Evolutionary conservation across 2,329 filamentous ascomycete species (phyloP), one percentile per base, ranked within the genome.

Genomic region (Ophiostoma himal-ulmi): DNA sequence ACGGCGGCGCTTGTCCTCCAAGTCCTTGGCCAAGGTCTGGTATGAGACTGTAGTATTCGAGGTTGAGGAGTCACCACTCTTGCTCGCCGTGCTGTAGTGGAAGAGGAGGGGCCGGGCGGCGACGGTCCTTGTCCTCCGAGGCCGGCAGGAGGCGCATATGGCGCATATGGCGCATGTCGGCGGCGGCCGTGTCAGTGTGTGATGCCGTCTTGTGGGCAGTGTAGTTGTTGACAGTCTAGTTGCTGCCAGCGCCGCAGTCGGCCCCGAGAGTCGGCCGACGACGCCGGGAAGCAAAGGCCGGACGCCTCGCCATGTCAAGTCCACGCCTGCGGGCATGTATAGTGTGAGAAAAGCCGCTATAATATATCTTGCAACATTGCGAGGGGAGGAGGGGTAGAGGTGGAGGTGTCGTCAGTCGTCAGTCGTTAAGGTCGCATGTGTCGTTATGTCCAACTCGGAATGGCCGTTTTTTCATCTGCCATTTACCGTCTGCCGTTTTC

Each of bases 291-390:
- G 67, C 22, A 69, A 44, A 2, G 62, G 69, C 68, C 68, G 68
- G 41, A 20, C 71, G 17, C 62, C 34, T 67, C 72, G 57, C 71
- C 72, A 73, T 67, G 44, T 60, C 65, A 68, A 37, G 30, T 71
- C 67, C 60, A 70, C 39, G 66, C 71, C 70, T 69, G 64, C 48
- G 60, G 71, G 72, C 72, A 73, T 73, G 65, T 68, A 70, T 54
- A 48, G 68, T 67, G 69, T 22, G 7, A 48, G 54, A 20, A 39
- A 14, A 39, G 62, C 62, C 62, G 48, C 70, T 71, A 70, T 70
- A 22, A 44, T 1, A 20, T 10, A 8, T 22, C 64, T 66, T 22
- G 22, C 13, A 65, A n/a, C 72, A 73, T 73, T 39, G 30, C 69
- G 68, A 37, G 20, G 52, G n/a, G 37, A 6, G 26, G 6, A 8